Base-by-base conservation (phyloP, 139 green algal species). In the Coccomyxa sp. region DNA sequence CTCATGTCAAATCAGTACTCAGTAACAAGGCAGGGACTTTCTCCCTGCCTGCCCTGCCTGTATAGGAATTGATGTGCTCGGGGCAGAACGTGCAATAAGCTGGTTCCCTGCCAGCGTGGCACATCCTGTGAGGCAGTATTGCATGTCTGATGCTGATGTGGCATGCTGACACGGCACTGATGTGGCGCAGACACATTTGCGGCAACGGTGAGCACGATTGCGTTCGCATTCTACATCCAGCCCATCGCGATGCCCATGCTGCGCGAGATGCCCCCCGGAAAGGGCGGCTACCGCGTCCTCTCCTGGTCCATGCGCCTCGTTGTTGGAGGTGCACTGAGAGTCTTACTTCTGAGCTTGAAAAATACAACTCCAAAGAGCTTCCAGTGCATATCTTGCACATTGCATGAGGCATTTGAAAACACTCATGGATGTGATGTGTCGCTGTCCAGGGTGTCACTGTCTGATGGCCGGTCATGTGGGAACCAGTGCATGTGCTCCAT, bases 181-280 rank as follows among this genome's bases (percentile, higher is more conserved):
- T 80, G 76, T 25, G 13, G 76, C 59, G 79, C 79, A 82, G 79
- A 60, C 59, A 30, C 51, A 18, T 31, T 85, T 16, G 58, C 58
- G 3, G 58, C n/a, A 0, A 45, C 75, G 31, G 76, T 85, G 9
- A 67, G 57, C 28, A 75, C 58, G 14, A 60, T 85, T 77, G 82
- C 67, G 14, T 85, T 85, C 45, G 82, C 60, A 0, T 85, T 85
- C 60, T 85, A 85, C 58, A 76, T 85, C n/a, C 82, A 85, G 75
- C 82, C 82, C 57, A 81, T 85, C 58, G 74, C 74, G 57, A 80
- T 85, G 82, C 82, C 82, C 0, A 71, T 85, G 82, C 75, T 85
- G 28, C 63, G 32, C 0, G 82, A 85, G 75, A 81, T 85, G 75
- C 82, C 82, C 0, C 32, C 76, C 18, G 77, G 74, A 4, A 38